Evolutionary conservation across 2,329 filamentous ascomycete species (phyloP).

Genomic region (Bipolaris victoriae): DNA sequence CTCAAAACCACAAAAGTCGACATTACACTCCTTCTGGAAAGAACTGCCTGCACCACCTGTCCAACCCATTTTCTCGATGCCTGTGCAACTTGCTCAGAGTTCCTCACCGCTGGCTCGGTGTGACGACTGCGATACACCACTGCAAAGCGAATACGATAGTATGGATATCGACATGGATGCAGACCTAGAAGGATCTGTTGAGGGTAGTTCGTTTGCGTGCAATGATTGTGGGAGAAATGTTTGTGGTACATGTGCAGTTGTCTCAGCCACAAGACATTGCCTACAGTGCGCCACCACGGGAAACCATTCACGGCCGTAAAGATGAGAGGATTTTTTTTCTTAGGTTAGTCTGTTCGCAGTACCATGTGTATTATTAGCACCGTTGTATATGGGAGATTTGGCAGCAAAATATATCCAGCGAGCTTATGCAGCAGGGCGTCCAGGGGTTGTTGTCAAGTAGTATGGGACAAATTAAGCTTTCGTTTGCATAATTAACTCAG

Average conservation of each 20-base stretch:
- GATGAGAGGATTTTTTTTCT: constrained; percentile 3
- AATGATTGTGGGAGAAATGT: constrained; percentile 48
- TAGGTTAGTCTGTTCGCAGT: neutral
- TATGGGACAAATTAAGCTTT: neutral
- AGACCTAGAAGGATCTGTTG: constrained; percentile 34
- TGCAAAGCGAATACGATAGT: constrained; percentile 38
- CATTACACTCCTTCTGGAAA: constrained; percentile 57
- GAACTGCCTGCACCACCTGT: constrained; percentile 45
- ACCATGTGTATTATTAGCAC: neutral
- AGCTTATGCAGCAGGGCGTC: neutral
- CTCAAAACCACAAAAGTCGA: constrained; percentile 50
- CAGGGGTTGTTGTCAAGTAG: neutral
- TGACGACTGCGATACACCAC: constrained; percentile 53
- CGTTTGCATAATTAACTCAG: too few relatives aligned
- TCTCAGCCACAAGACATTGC: constrained; percentile 48
- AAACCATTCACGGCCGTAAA: constrained; percentile 22
- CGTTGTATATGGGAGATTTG: neutral
- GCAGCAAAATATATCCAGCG: neutral
- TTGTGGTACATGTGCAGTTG: constrained; percentile 53
- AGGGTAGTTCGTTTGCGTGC: constrained; percentile 45
- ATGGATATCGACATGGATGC: constrained; percentile 51
- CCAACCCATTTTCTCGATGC: constrained; percentile 24
- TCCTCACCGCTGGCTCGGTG: constrained; percentile 38
- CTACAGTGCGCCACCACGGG: constrained; percentile 48
- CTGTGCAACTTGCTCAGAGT: constrained; percentile 16